Evolutionary conservation across 768 basidiomycete species (phyloP).

Genomic region (Mycena vitilis): DNA sequence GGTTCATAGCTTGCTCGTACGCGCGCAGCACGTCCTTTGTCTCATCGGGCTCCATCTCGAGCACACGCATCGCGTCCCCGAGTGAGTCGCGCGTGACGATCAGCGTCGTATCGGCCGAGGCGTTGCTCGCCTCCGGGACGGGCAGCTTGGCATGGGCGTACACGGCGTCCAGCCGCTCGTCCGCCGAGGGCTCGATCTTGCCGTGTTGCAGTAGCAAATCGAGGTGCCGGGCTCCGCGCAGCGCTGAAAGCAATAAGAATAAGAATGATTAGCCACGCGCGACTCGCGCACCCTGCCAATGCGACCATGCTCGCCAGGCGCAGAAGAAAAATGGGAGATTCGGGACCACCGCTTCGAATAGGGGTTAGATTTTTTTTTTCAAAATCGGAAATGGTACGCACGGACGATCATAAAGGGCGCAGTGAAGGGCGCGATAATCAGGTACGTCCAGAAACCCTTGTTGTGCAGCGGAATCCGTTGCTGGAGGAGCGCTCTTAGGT

Average conservation of each 20-base stretch:
- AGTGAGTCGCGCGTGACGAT: conserved; percentile 34
- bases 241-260: conserved; percentile 51
- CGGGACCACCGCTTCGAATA: conserved; percentile 73
- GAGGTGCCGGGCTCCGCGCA: conserved; percentile 66
- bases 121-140: conserved; percentile 30
- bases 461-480: conserved; percentile 72
- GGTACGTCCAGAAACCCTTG: conserved; percentile 75
- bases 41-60: conserved; percentile 32
- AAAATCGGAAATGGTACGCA: no score
- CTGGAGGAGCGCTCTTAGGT: conserved; percentile 64
- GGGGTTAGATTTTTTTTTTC: background rate
- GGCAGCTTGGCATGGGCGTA: conserved; percentile 39
- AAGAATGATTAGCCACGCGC: background rate
- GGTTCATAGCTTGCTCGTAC: conserved; percentile 33
- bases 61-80: conserved; percentile 29
- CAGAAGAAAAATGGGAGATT: conserved; percentile 91
- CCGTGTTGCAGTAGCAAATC: conserved; percentile 66
- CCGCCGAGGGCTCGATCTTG: conserved; percentile 67
- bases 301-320: conserved; percentile 87
- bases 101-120: conserved; percentile 10
- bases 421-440: conserved; percentile 75
- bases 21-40: conserved; percentile 34
- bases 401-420: conserved; percentile 83
- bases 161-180: conserved; percentile 64
- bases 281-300: conserved; percentile 71